Conservation (phyloP, 805 yeast species). For the Spathaspora hagerdaliae region DNA sequence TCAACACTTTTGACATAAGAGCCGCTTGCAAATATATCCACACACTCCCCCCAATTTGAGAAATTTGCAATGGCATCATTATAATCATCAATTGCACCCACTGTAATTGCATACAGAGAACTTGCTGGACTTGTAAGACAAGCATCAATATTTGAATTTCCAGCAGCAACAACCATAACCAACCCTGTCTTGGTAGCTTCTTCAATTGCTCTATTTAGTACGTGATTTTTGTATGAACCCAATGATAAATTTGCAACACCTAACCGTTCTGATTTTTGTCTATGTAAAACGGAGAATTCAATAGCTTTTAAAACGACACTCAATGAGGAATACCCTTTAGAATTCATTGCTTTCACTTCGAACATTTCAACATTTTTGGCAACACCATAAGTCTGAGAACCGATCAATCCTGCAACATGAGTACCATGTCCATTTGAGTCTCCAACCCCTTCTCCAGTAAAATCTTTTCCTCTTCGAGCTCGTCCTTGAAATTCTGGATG, state of each 20-base stretch:
- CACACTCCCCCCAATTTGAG: slow-evolving; percentile 88
- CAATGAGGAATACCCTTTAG: slow-evolving; percentile 64
- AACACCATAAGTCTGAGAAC: slow-evolving; percentile 48
- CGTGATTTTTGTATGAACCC: slow-evolving; percentile 64
- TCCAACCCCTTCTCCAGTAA: slow-evolving; percentile 56
- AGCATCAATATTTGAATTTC: slow-evolving; percentile 75
- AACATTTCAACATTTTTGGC: slow-evolving; percentile 54
- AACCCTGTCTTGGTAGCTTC: slow-evolving; percentile 74
- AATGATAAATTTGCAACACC: slow-evolving; percentile 79
- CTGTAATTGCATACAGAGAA: slow-evolving; percentile 65
- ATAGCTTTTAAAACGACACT: slow-evolving; percentile 62
- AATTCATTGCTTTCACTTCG: slow-evolving; percentile 71
- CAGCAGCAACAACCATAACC: slow-evolving; percentile 78
- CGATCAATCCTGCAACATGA: slow-evolving; percentile 52
- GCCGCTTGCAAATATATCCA: slow-evolving; percentile 83
- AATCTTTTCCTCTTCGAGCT: slow-evolving; percentile 55
- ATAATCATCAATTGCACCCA: slow-evolving; percentile 83
- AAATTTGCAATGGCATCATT: slow-evolving; percentile 71
- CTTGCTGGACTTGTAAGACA: slow-evolving; percentile 86
- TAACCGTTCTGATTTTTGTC: slow-evolving; percentile 21
- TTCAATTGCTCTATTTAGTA: slow-evolving; percentile 69
- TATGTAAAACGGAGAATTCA: slow-evolving; percentile 63
- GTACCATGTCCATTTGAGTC: slow-evolving; percentile 53
- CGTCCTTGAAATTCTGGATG: slow-evolving; percentile 66
- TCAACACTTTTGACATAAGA: slow-evolving; percentile 58